Evolutionary conservation across 2,329 filamentous ascomycete genomes (phyloP), one percentile per base, ranked within the genome.

Genomic region (Dactylellina sp.): DNA sequence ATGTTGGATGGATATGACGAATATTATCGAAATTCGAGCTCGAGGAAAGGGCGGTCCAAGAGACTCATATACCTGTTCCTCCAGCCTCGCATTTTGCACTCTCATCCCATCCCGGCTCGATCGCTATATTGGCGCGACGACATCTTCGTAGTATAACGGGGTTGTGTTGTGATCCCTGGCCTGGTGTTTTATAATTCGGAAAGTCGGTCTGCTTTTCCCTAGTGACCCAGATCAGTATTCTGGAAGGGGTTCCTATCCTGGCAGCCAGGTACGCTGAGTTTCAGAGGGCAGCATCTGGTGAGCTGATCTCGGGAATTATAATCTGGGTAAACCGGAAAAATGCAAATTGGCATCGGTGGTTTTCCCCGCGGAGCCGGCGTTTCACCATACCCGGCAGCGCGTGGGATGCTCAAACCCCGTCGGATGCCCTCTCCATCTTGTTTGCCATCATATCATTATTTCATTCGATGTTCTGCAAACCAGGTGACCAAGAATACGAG

Each of bases 1-100:
- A 22, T 47, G 3, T 24, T 22, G n/a, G n/a, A n/a, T 20, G 16
- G 25, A 64, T 59, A 56, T 47, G 59, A 64, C 35, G 37, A 57
- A 40, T 22, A 20, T 24, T 40, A 42, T 39, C 56, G 49, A 39
- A 76, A 57, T 63, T 20, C 24, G 59, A 53, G 9, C 71, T 75
- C 46, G 46, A 37, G 75, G 63, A 75, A 62, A 66, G 44, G 75
- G 72, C 46, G 59, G 71, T 37, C 40, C 25, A 75, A 42, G 61
- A 28, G 39, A 40, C 56, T 55, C 77, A 78, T 79, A 80, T 80
- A 80, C 79, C 47, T 75, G 64, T 64, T 32, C 28, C 72, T 60
- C 47, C 72, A 62, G 77, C 35, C 42, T 28, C 28, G 52, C 22
- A 42, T 16, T 66, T 9, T n/a, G 22, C 5, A 28, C 28, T 49